A percentile compares a stretch with the other conserved stretches of the same genome.
phyloP scores from a whole-genome alignment of 2,329 filamentous ascomycete species.

The Sarocladiaceae sp. region DNA sequence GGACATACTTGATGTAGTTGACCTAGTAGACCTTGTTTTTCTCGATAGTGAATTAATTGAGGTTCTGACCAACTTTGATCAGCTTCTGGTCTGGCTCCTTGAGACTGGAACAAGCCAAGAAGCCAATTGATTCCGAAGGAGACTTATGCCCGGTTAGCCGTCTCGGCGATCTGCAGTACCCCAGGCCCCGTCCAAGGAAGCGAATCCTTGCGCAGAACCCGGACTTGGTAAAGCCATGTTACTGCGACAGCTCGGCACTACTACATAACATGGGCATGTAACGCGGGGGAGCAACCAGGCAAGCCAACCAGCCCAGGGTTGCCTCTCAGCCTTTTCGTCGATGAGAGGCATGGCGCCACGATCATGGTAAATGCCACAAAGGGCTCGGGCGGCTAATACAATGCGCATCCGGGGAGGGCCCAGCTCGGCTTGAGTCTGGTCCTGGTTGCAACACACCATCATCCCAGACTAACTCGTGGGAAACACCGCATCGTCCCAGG shows the following conservation, averaged over 20 bases:
- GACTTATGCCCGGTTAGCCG: neutral
- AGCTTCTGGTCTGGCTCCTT: too few species aligned
- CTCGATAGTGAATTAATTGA: neutral
- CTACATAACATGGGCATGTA: neutral
- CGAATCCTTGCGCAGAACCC: neutral
- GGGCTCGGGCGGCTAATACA: constrained; percentile 1
- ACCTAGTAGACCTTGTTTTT: neutral
- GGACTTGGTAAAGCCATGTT: neutral
- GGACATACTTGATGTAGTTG: too few species aligned
- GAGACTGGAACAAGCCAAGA: too few species aligned
- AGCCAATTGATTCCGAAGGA: constrained; percentile 1
- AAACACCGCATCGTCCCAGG: neutral
- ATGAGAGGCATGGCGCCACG: too few species aligned
- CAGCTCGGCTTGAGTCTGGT: neutral
- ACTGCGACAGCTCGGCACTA: neutral
- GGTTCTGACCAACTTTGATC: neutral
- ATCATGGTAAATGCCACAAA: neutral
- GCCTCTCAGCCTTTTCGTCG: too few species aligned
- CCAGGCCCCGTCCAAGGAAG: neutral
- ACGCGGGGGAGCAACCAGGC: neutral
- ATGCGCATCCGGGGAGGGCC: neutral
- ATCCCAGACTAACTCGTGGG: neutral
- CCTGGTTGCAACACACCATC: neutral
- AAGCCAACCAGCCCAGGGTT: too few species aligned
- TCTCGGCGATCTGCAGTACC: neutral